Base-by-base conservation (phyloP, 2,329 filamentous ascomycete genomes). In the Madurella mycetomatis region DNA sequence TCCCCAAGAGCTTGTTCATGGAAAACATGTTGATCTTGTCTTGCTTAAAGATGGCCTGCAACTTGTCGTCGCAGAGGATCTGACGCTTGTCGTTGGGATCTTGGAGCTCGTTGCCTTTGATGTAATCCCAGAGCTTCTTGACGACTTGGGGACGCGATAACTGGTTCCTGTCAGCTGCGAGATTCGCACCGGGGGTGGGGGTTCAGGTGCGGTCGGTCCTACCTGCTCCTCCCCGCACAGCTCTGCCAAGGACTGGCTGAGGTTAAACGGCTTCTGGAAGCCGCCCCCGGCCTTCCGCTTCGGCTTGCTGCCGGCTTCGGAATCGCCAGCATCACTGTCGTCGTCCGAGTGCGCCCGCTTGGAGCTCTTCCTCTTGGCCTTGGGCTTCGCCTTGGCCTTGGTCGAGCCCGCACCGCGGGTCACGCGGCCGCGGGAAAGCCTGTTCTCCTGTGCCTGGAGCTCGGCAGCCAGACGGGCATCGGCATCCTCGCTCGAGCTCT, bases 11-110 rank as follows among this genome's bases (percentile, higher is more conserved):
- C 77, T 96, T 96, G 77, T 96, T 97, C 92, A 99, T 97, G 63
- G 90, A 92, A 72, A 99, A 99, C 94, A 99, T 99, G 72, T 97
- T 90, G 47, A 99, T 88, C 66, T 83, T 88, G 65, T 91, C 84
- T 66, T 88, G 82, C 71, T 95, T 95, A 76, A 99, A 99, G 8
- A 99, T 88, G 7, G 88, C 87, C 57, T 89, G 85, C 87, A 99
- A 87, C 63, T 84, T 85, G 19, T 95, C 90, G 71, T 99, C 94
- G 73, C 94, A 99, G 30, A 84, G 77, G 60, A 99, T 99, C 63
- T 96, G 90, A 18, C 94, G 88, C 70, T 92, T 92, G 74, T 99
- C 92, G 60, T 71, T 83, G 0, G 92, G 92, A 63, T 97, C 92
- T 71, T 99, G 94, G 5, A 99, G 83, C 41, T 91, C 82, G 62